Conservation (phyloP, 352 stramenopile species). For the Pythium insidiosum region DNA sequence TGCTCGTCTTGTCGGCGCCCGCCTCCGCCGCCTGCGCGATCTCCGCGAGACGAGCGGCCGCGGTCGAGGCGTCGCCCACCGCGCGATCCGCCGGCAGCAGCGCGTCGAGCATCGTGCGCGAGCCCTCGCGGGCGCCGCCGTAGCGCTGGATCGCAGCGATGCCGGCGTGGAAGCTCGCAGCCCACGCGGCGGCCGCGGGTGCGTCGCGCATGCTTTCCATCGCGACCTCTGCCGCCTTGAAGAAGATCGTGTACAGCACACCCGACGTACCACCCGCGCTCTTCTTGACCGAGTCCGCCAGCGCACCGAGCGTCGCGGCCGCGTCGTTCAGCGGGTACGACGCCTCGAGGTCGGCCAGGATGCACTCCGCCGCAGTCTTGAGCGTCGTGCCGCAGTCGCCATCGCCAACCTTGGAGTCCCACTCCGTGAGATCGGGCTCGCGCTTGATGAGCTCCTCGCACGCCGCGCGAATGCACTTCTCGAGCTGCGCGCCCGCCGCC, state of each 20-base stretch:
- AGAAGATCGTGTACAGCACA: conserved; percentile 93
- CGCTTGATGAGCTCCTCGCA: conserved; percentile 75
- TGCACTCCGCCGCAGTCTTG: conserved; percentile 84
- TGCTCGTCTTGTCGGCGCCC: conserved; percentile 88
- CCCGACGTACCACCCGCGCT: conserved; percentile 93
- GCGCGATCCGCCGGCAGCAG: conserved; percentile 82
- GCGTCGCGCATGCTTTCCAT: conserved; percentile 32
- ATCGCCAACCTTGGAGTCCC: conserved; percentile 95
- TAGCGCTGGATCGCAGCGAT: conserved; percentile 85
- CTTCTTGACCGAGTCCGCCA: conserved; percentile 53
- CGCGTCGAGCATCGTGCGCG: conserved; percentile 96
- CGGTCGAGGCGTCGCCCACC: conserved; percentile 16
- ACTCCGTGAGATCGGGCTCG: conserved; percentile 90
- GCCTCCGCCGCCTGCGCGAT: conserved; percentile 70
- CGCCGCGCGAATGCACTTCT: conserved; percentile 60
- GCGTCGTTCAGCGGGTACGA: conserved; percentile 61
- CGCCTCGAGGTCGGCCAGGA: conserved; percentile 55
- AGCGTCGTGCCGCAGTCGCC: conserved; percentile 97
- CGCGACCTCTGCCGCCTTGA: conserved; percentile 52
- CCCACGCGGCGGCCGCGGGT: conserved; percentile 32
- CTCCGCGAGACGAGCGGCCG: conserved; percentile 18
- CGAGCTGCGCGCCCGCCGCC: conserved; percentile 24
- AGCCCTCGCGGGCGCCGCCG: conserved; percentile 90
- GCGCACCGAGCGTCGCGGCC: conserved; percentile 38
- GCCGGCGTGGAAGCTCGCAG: conserved; percentile 57